Evolutionary conservation across 257 asterid species (phyloP).

Genomic region (Gardenia jasminoides): DNA sequence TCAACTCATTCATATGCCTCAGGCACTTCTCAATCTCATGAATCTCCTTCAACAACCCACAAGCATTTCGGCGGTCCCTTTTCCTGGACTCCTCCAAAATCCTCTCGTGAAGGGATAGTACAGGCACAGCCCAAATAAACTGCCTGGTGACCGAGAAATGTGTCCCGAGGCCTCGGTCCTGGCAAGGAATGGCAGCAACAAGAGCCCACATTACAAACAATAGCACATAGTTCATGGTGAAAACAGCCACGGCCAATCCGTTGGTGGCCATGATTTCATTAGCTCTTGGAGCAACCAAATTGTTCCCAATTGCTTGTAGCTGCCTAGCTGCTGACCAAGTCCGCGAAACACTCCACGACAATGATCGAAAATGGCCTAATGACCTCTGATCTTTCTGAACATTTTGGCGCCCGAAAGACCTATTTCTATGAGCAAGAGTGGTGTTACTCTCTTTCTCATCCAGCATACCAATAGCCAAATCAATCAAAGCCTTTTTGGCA

Average conservation of each 20-base stretch:
- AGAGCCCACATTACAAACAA: slow-evolving; percentile 87
- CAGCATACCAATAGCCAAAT: slow-evolving; percentile 76
- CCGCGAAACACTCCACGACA: slow-evolving; percentile 94
- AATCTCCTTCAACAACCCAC: slow-evolving; percentile 90
- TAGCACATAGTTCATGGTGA: slow-evolving; percentile 76
- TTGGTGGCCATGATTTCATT: slow-evolving; percentile 60
- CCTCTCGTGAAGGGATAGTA: slow-evolving; percentile 73
- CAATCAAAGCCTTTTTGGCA: slow-evolving; percentile 70
- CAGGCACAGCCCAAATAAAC: slow-evolving; percentile 60
- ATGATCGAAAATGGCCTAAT: slow-evolving; percentile 61
- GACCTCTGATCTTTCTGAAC: slow-evolving; percentile 43
- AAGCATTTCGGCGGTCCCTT: slow-evolving; percentile 61
- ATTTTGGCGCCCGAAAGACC: slow-evolving; percentile 73
- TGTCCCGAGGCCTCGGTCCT: slow-evolving; percentile 85
- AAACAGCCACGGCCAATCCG: slow-evolving; percentile 67
- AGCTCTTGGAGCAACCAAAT: slow-evolving; percentile 52
- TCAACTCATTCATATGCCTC: slow-evolving; percentile 52
- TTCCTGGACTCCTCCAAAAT: slow-evolving; percentile 77
- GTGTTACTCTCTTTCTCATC: slow-evolving; percentile 62
- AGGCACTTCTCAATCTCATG: slow-evolving; percentile 65
- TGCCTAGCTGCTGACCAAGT: slow-evolving; percentile 95
- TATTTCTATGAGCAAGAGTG: slow-evolving; percentile 55
- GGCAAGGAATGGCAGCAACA: slow-evolving; percentile 97
- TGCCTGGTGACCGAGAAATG: slow-evolving; percentile 59
- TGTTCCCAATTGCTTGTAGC: slow-evolving; percentile 77